Base-by-base conservation (phyloP, 495 filamentous ascomycete genomes). In the Cryomyces minteri region DNA sequence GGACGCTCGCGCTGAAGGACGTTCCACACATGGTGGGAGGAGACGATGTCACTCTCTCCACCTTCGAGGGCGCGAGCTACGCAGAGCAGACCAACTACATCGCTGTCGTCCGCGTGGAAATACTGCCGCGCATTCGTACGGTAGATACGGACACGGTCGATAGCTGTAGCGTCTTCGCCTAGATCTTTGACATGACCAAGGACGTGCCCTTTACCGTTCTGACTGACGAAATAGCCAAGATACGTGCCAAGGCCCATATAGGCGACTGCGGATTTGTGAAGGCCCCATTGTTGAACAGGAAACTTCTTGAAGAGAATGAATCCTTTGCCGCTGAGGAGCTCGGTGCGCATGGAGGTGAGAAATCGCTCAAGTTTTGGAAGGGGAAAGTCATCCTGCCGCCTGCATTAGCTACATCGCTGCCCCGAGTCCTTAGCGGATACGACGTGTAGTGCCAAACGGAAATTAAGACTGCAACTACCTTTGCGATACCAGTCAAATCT, bases 191-290 rank as follows among this genome's bases (percentile, higher is more conserved):
- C 86, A 59, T 94, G 86, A 3, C 86, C 86, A 7, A 94, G 68
- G 10, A 93, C 81, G 59, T 93, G 86, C n/a, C 86, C 86, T 39
- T 73, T 73, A 6, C 76, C 74, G 63, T 94, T 94, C 56, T 94
- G 86, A 36, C 75, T 81, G 34, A 87, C 71, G 46, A 87, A 84
- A 62, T 92, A 86, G 33, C 86, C 86, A 4, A 94, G 68, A 54
- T 88, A 75, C 3, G 81, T 79, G n/a, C 85, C 84, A 1, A 94
- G 66, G 32, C 86, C 86, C 79, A 94, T 86, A 62, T 92, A 93
- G 18, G 83, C 85, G 30, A 82, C 75, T 25, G 86, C 85, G 9
- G 76, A 81, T 62, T 90, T 94, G 49, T 73, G 69, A 43, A 73
- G 69, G n/a, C 78, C 73, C 86, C 86, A 94, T 59, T 73, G 62